Evolutionary conservation across 805 yeast genomes (phyloP), one percentile per base, ranked within the genome.

Genomic region (Brettanomyces custersianus): DNA sequence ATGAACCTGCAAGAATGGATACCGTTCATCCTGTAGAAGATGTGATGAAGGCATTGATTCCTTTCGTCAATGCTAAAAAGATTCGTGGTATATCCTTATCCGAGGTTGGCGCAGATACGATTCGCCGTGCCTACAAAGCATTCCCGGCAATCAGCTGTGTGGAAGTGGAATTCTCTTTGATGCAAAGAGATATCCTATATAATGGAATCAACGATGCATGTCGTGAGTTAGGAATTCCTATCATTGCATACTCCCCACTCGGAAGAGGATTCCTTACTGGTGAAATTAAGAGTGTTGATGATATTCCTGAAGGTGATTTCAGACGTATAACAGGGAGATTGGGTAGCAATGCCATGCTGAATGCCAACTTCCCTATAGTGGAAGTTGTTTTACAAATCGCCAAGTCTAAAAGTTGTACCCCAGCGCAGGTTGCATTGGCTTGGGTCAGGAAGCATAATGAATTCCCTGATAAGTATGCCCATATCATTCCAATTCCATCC

Each of bases 231-330:
- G 65, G 65, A 12, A 70, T 87, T 38, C 80, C 92, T 11, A 63
- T 84, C 21, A 64, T 84, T 39, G 83, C 87, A 19, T 87, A 87
- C 58, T 80, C 94, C 21, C 96, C 96, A 21, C 65, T 87, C 37
- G 80, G 87, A 8, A 69, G 83, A 48, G 96, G 95, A 1, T 62
- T 79, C 41, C 65, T 87, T 37, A 77, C 90, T 3, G 94, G 92
- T 38, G 42, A 49, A 23, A 57, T 77, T 36, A 73, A 58, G 19
- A 56, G 68, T 5, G 47, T 58, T 16, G 48, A 55, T 0, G 77
- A 73, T 37, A 49, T 80, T 25, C 72, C 77, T 11, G 62, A 62
- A 29, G 78, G 72, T 29, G 90, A 81, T 48, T 39, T 75, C 36
- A 65, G 85, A 45, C 32, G 37, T 4, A 38, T 36, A 19, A 47